Evolutionary conservation across 805 yeast species (phyloP).

Genomic region (Candida schatavii): DNA sequence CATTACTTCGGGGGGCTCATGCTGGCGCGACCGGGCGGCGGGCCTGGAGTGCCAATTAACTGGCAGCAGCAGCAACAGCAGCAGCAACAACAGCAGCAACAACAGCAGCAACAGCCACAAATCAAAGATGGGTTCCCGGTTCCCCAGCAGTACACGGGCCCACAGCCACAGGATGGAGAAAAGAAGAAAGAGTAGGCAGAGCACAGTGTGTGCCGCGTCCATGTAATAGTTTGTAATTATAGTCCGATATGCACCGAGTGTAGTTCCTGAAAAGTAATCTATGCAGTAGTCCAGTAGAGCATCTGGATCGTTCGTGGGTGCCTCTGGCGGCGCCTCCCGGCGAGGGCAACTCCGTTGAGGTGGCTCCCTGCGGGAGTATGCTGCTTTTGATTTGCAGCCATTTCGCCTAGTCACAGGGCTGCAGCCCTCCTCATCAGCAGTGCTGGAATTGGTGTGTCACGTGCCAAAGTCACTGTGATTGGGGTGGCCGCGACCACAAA

Average conservation of each 20-base stretch:
- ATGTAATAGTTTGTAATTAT: background rate
- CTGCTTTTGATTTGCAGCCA: no score
- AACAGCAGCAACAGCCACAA: slow-evolving; percentile 9
- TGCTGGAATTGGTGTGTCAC: no score
- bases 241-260: no score
- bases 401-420: no score
- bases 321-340: no score
- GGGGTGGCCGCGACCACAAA: slow-evolving; percentile 16
- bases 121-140: background rate
- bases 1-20: slow-evolving; percentile 29
- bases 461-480: slow-evolving; percentile 5
- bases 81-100: slow-evolving; percentile 9
- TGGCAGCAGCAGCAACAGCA: slow-evolving; percentile 12
- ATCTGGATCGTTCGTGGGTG: no score
- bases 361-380: no score
- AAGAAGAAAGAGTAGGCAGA: background rate
- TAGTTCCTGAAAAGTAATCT: no score
- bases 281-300: no score
- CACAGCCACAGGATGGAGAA: background rate
- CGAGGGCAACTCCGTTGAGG: no score
- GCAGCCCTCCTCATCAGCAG: no score
- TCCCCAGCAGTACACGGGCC: background rate
- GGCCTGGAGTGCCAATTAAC: slow-evolving; percentile 7
- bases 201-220: background rate
- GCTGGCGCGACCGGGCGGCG: slow-evolving; percentile 10